These are phyloP conservation scores for Chenopodium berlandieri DNA, from an alignment of 148 eudicot genomes.

Conservation along the genomic window DNA sequence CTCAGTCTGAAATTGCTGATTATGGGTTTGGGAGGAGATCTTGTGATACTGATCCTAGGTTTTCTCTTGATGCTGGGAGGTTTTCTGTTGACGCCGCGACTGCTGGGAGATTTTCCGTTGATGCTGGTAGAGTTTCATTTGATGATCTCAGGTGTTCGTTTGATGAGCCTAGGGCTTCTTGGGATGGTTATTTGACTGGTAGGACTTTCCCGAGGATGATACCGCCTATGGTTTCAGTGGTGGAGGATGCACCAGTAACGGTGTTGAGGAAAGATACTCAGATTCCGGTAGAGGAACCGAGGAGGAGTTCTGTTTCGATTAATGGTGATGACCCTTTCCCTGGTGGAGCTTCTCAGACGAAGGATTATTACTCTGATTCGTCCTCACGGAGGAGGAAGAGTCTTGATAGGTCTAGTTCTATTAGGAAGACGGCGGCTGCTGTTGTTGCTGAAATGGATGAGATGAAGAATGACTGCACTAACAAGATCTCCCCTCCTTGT, in stretches of 20 bases:
- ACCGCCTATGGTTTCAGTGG: slow-evolving; percentile 75
- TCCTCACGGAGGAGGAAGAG: slow-evolving; percentile 80
- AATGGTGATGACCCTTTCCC: slow-evolving; percentile 52
- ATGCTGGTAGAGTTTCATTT: slow-evolving; percentile 54
- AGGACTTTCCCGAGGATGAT: slow-evolving; percentile 54
- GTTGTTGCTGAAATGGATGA: slow-evolving; percentile 83
- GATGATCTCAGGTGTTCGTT: slow-evolving; percentile 79
- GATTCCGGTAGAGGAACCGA: slow-evolving; percentile 56
- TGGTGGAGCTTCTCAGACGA: slow-evolving; percentile 69
- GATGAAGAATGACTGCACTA: slow-evolving; percentile 42
- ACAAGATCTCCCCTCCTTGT: slow-evolving; percentile 50
- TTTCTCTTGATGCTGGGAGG: slow-evolving; percentile 84
- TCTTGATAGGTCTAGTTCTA: slow-evolving; percentile 71
- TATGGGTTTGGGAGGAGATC: slow-evolving; percentile 90
- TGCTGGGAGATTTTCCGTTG: slow-evolving; percentile 34
- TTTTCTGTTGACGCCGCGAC: slow-evolving; percentile 60
- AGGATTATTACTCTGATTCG: slow-evolving; percentile 80
- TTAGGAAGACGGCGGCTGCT: slow-evolving; percentile 73
- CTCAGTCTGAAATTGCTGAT: slow-evolving; percentile 91
- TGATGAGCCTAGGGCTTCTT: slow-evolving; percentile 93
- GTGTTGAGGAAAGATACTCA: slow-evolving; percentile 58
- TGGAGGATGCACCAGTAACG: slow-evolving; percentile 64
- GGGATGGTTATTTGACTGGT: slow-evolving; percentile 84
- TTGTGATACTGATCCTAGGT: slow-evolving; percentile 86
- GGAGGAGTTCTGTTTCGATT: slow-evolving; percentile 35